Evolutionary conservation across 352 stramenopile genomes (phyloP), one percentile per base, ranked within the genome.

Genomic region (Pythium dissimile): DNA sequence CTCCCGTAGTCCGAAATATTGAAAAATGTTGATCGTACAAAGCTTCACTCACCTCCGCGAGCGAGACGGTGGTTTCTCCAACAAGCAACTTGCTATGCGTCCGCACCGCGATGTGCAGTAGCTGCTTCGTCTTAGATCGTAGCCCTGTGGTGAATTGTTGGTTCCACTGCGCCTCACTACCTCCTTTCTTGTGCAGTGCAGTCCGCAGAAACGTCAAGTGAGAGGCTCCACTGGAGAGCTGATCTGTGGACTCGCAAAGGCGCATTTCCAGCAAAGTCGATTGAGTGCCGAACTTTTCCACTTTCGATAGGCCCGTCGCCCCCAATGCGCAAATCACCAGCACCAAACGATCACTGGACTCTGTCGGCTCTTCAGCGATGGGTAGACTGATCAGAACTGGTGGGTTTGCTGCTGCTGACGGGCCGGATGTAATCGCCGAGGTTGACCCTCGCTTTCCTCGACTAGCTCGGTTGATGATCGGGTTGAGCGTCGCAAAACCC

Each of bases 81-180:
- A 94, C 71, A 10, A 92, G 47, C 1, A 80, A 71, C 23, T 86
- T 90, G 63, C 66, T 88, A 50, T 77, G 67, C 0, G 80, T 91
- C 20, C 84, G 84, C 20, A 91, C 83, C 3, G 69, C 59, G 2
- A 77, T 51, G 23, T 85, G 66, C 8, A 94, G 61, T 30, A 67
- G 42, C 27, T 92, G 77, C 4, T 72, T 56, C 3, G 84, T 50
- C 15, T 79, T 84, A 10, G 78, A 88, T 7, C 64, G 65, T 24
- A 94, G 56, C 0, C 55, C 54, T 3, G 71, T 69, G 1, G 72
- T 84, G 49, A 94, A 92, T 38, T 88, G 77, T 54, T 92, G 79
- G 37, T 94, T 89, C 84, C 82, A 94, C 45, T 89, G 77, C 10
- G 84, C 82, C 41, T 94, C 82, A 27, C 77, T 89, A 4, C 84